Conservation (phyloP, 768 basidiomycete genomes). For the Rhodotorula taiwanensis region DNA sequence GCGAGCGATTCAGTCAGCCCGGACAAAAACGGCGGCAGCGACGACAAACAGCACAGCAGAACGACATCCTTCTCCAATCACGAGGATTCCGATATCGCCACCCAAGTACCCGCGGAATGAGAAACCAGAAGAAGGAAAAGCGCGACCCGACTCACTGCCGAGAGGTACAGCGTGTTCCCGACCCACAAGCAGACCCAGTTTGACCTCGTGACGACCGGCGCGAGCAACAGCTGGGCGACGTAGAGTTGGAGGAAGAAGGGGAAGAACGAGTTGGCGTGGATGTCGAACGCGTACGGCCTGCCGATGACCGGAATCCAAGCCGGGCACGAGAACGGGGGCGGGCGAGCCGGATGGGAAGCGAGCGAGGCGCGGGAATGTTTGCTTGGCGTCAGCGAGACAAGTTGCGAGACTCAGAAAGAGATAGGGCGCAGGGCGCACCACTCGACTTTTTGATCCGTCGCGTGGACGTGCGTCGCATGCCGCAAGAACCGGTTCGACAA, state of each 20-base stretch:
- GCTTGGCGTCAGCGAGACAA: too few species aligned
- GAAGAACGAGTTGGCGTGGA: conserved; percentile 95
- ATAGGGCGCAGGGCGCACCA: conserved; percentile 47
- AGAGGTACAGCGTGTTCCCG: conserved; percentile 85
- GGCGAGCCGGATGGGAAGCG: too few species aligned
- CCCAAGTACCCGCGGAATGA: too few species aligned
- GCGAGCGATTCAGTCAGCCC: conserved; percentile 40
- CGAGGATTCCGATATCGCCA: too few species aligned
- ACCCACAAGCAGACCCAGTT: conserved; percentile 93
- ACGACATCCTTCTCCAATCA: too few species aligned
- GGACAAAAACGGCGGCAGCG: too few species aligned
- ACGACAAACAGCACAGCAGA: too few species aligned
- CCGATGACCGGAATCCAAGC: too few species aligned
- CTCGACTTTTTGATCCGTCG: conserved; percentile 35
- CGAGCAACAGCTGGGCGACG: conserved; percentile 75
- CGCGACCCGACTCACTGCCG: conserved; percentile 45
- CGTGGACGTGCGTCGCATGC: conserved; percentile 35
- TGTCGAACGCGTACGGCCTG: conserved; percentile 86
- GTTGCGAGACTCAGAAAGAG: too few species aligned
- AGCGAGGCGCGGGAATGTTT: too few species aligned
- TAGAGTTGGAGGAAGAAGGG: conserved; percentile 86
- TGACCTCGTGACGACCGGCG: conserved; percentile 70
- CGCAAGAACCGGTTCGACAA: conserved; percentile 38
- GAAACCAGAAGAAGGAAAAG: background rate
- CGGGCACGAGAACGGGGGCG: too few species aligned